Evolutionary conservation across 768 basidiomycete species (phyloP).

Genomic region (Tulasnella sp.): DNA sequence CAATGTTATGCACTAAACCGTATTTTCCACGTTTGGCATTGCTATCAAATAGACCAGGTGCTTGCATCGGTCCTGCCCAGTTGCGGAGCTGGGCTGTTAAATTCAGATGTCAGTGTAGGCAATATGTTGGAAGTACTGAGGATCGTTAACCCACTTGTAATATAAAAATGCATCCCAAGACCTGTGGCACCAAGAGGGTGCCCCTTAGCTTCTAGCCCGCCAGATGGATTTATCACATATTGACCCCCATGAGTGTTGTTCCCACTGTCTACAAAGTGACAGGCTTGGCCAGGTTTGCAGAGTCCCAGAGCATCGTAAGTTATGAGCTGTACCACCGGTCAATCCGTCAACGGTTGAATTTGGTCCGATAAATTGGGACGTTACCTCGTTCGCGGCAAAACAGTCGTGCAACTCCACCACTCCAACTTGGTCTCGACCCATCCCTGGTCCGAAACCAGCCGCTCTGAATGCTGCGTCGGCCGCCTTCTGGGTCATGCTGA

Average conservation of each 20-base stretch:
- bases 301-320: conserved; percentile 73
- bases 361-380: conserved; percentile 3
- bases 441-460: conserved; percentile 53
- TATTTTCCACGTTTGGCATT: conserved; percentile 60
- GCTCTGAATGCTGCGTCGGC: conserved; percentile 58
- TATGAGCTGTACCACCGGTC: conserved; percentile 43
- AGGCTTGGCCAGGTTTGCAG: conserved; percentile 51
- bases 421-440: conserved; percentile 61
- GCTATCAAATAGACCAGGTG: conserved; percentile 49
- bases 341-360: not conserved
- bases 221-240: conserved; percentile 73
- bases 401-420: conserved; percentile 82
- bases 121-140: not conserved
- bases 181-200: conserved; percentile 78
- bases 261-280: conserved; percentile 56
- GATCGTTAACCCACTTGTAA: conserved; percentile 40
- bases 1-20: conserved; percentile 73
- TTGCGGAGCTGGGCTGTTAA: conserved; percentile 19
- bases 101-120: not conserved
- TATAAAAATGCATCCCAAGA: conserved; percentile 78
- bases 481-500: conserved; percentile 55
- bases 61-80: conserved; percentile 84
- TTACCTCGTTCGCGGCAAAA: conserved; percentile 68
- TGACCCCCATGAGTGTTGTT: conserved; percentile 83
- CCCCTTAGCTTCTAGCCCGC: conserved; percentile 80